phyloP scores from a whole-genome alignment of 2,329 filamentous ascomycete genomes.

The Phialophora verrucosa region DNA sequence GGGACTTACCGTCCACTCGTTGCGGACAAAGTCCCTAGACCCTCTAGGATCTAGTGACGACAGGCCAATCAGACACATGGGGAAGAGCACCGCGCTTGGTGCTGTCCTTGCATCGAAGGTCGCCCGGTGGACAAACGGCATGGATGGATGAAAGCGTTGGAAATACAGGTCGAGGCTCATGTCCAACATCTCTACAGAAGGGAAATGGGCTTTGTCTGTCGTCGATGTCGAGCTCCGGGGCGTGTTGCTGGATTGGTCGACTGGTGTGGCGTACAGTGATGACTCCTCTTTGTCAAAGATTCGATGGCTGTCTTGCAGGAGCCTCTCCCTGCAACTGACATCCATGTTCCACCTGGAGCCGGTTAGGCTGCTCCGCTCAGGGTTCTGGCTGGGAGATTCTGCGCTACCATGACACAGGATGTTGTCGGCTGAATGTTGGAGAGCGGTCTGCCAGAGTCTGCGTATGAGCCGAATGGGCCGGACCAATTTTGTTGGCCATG shows the following conservation, averaged over 20 bases:
- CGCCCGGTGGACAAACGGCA: constrained; percentile 20
- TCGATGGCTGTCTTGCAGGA: constrained; percentile 20
- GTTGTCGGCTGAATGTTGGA: constrained; percentile 16
- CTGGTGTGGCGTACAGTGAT: constrained; percentile 5
- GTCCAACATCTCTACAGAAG: constrained; percentile 19
- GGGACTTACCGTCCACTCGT: background rate
- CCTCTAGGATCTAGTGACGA: constrained; percentile 21
- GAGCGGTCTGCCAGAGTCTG: constrained; percentile 21
- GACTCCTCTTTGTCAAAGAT: constrained; percentile 13
- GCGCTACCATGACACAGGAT: constrained; percentile 7
- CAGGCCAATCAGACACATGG: constrained; percentile 24
- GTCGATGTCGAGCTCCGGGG: constrained; percentile 7
- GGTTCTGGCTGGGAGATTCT: background rate
- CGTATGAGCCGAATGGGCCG: constrained; percentile 16
- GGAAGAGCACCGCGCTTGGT: constrained; percentile 20
- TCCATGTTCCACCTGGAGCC: constrained; percentile 27
- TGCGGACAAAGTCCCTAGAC: constrained; percentile 15
- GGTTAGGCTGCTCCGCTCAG: background rate
- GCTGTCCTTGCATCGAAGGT: constrained; percentile 23
- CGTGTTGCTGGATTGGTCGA: constrained; percentile 17
- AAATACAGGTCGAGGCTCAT: constrained; percentile 26
- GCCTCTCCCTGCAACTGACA: constrained; percentile 16
- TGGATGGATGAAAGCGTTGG: constrained; percentile 19
- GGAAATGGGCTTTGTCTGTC: constrained; percentile 4
- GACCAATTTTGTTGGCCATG: constrained; percentile 19